Conservation (phyloP, 169 alveolate species). For the Plasmodium chabaudi region DNA sequence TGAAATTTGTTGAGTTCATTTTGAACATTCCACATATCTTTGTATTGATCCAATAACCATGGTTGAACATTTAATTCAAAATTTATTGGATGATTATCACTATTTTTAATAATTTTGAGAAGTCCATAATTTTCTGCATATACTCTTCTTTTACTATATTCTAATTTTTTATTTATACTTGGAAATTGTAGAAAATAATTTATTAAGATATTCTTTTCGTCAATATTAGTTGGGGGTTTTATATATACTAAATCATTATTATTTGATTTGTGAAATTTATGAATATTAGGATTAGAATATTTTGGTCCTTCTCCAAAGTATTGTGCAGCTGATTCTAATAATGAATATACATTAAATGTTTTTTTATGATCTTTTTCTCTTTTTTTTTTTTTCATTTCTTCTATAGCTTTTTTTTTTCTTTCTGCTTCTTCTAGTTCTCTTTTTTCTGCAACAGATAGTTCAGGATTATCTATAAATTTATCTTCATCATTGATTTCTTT, state of each 20-base stretch:
- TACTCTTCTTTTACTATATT: constrained; percentile 64
- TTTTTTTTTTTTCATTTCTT: constrained; percentile 66
- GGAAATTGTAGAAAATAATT: constrained; percentile 74
- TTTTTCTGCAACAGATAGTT: neutral
- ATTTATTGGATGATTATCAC: constrained; percentile 43
- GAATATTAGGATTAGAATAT: constrained; percentile 69
- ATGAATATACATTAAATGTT: constrained; percentile 36
- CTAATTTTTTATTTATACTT: constrained; percentile 51
- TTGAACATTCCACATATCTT: constrained; percentile 63
- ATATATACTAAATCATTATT: constrained; percentile 74
- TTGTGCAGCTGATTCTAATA: constrained; percentile 72
- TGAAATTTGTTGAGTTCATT: constrained; percentile 51
- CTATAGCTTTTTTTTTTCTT: constrained; percentile 55
- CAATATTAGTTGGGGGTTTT: constrained; percentile 57
- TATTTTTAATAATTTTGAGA: constrained; percentile 49
- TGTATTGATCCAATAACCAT: constrained; percentile 29
- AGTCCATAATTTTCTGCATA: constrained; percentile 76
- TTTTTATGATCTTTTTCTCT: constrained; percentile 68
- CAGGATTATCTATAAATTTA: constrained; percentile 2
- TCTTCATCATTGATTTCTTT: neutral
- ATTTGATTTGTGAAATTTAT: constrained; percentile 57
- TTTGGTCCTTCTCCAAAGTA: constrained; percentile 78
- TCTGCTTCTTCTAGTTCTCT: constrained; percentile 22
- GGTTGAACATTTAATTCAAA: constrained; percentile 54
- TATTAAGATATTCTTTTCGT: constrained; percentile 53